These are phyloP conservation scores for Aspergillus luchuensis DNA, from an alignment of 2,329 filamentous ascomycete species.

Conservation along the genomic window DNA sequence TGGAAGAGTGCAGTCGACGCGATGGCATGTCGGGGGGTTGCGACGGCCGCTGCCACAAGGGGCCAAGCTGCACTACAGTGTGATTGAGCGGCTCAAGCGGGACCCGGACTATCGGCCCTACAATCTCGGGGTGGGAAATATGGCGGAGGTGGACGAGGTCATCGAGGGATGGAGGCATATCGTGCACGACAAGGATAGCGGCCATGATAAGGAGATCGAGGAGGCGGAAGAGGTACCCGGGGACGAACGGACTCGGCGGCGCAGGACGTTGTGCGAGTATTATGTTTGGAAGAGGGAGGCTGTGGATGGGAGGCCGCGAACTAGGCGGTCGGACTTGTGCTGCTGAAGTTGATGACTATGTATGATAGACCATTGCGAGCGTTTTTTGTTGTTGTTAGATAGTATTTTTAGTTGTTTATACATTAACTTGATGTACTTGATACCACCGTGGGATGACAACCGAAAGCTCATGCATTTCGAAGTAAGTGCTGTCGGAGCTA, in stretches of 20 bases:
- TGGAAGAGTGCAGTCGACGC: conserved; percentile 14
- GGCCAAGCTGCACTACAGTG: conserved; percentile 22
- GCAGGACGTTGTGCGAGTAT: not conserved
- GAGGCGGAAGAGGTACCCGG: not conserved
- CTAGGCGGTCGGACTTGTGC: too few relatives aligned
- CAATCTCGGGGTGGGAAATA: conserved; percentile 23
- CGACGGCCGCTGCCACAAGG: conserved; percentile 16
- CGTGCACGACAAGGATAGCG: not conserved
- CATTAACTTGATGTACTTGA: too few relatives aligned
- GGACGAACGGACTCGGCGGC: not conserved
- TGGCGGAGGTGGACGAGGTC: conserved; percentile 8
- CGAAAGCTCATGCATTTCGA: too few relatives aligned
- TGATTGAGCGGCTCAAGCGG: conserved; percentile 13
- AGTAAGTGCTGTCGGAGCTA: too few relatives aligned
- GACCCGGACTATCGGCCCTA: conserved; percentile 22
- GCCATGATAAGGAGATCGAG: conserved; percentile 1
- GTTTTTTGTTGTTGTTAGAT: too few relatives aligned
- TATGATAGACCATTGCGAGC: too few relatives aligned
- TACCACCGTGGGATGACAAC: too few relatives aligned
- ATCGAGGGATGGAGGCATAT: conserved; percentile 15
- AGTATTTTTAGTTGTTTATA: too few relatives aligned
- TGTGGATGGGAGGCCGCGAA: too few relatives aligned
- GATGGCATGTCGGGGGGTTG: conserved; percentile 21
- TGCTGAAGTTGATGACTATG: too few relatives aligned
- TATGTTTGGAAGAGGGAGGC: not conserved